A percentile compares a stretch with the other conserved stretches of the same genome.
phyloP scores from a whole-genome alignment of 2,329 filamentous ascomycete species.

The Volutella citrinella region DNA sequence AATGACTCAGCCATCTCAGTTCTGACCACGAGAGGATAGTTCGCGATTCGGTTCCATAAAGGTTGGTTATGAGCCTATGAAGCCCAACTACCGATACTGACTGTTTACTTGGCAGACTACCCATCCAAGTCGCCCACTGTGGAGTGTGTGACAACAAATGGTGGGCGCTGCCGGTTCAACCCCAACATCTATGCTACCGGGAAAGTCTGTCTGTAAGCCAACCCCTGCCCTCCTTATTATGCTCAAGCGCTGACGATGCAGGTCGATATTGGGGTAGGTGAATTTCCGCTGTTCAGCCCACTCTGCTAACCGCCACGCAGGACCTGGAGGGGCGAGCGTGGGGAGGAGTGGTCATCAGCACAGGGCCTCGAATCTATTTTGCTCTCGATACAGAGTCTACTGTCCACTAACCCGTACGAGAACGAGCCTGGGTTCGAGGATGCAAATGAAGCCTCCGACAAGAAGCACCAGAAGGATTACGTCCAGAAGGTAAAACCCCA shows the following conservation, averaged over 20 bases:
- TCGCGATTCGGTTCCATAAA: slow-evolving; percentile 72
- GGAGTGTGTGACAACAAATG: slow-evolving; percentile 78
- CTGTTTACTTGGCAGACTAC: too few relatives aligned
- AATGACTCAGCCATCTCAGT: too few relatives aligned
- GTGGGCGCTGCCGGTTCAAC: slow-evolving; percentile 87
- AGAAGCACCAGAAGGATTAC: slow-evolving; percentile 72
- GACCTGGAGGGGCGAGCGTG: slow-evolving; percentile 87
- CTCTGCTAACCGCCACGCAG: slow-evolving; percentile 43
- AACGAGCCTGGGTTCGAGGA: slow-evolving; percentile 94
- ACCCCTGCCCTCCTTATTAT: neutral
- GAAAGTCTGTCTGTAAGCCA: slow-evolving; percentile 83
- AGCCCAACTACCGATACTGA: too few relatives aligned
- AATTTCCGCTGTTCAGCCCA: neutral
- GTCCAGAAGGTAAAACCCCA: slow-evolving; percentile 80
- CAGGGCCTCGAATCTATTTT: slow-evolving; percentile 93
- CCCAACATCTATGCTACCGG: slow-evolving; percentile 93
- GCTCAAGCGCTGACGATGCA: slow-evolving; percentile 35
- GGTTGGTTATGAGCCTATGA: slow-evolving; percentile 56
- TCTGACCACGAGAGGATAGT: slow-evolving; percentile 49
- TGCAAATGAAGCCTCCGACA: slow-evolving; percentile 64
- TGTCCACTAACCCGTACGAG: slow-evolving; percentile 91
- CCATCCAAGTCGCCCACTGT: slow-evolving; percentile 64
- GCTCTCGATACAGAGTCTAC: slow-evolving; percentile 92
- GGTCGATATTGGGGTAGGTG: slow-evolving; percentile 78
- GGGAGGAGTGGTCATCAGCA: slow-evolving; percentile 94